A percentile compares a stretch with the other conserved stretches of the same genome.
Evolutionary conservation across 768 basidiomycete species (phyloP).

Genomic region (Tulasnella sp.): DNA sequence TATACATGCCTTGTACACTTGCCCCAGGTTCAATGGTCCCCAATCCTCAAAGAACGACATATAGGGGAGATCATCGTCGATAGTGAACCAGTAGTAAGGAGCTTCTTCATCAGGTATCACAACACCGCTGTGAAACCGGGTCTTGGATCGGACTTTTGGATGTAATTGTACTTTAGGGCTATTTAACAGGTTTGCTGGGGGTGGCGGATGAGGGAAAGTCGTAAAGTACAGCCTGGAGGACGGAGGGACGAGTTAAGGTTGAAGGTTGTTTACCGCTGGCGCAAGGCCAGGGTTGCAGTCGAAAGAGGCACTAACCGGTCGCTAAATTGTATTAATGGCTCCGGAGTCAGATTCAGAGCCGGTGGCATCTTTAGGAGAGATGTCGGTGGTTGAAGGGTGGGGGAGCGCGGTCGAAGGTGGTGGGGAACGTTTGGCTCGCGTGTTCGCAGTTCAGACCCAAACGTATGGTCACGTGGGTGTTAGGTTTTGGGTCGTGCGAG

Average conservation of each 20-base stretch:
- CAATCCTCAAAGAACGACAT: slow-evolving; percentile 92
- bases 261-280: background rate
- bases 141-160: slow-evolving; percentile 53
- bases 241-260: background rate
- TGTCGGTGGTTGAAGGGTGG: background rate
- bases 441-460: background rate
- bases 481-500: background rate
- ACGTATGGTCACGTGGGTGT: background rate
- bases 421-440: background rate
- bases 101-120: slow-evolving; percentile 65
- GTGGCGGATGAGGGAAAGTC: slow-evolving; percentile 72
- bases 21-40: slow-evolving; percentile 86
- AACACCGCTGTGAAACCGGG: slow-evolving; percentile 42
- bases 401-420: background rate
- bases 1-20: slow-evolving; percentile 89
- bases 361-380: background rate
- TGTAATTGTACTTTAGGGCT: slow-evolving; percentile 44
- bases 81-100: slow-evolving; percentile 81
- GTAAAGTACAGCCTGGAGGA: slow-evolving; percentile 71
- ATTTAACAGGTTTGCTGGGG: slow-evolving; percentile 59
- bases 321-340: slow-evolving; percentile 22
- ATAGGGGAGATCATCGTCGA: slow-evolving; percentile 88
- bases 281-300: too few species aligned
- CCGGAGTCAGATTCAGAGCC: background rate
- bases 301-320: slow-evolving; percentile 17